Base-by-base conservation (phyloP, 768 basidiomycete species). In the Postia placenta region DNA sequence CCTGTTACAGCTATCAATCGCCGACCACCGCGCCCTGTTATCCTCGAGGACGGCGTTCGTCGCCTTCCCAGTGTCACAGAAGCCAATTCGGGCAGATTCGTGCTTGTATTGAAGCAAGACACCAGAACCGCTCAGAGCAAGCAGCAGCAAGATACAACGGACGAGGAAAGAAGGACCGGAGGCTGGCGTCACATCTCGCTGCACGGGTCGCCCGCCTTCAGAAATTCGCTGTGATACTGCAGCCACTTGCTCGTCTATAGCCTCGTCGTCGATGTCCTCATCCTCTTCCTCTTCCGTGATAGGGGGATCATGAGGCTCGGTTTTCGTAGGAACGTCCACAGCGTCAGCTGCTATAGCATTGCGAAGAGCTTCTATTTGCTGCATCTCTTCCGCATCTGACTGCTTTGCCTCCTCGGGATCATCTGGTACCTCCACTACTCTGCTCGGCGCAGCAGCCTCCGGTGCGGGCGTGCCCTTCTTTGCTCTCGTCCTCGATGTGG, bases 11-110 rank as follows among this genome's bases (percentile, higher is more conserved):
- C 69, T 67, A 42, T 77, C 73, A 12, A 76, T 66, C 28, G 75
- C 74, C n/a, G 67, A 59, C 47, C 76, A 66, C 37, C 67, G 67
- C 4, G 66, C 67, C 38, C 74, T 71, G 17, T 81, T 56, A 12
- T 64, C 67, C 49, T 79, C 77, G 43, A 90, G 65, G 2, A 69
- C 68, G 20, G 56, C 63, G 62, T 85, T 92, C 24, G 81, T 84
- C 55, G 72, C 68, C 48, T 64, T 77, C 17, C 78, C 83, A 28
- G 76, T 65, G 53, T 87, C 80, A 60, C 90, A 92, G 65, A 80
- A 92, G 4, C 91, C 90, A 56, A 92, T 81, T 11, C 72, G 63
- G 2, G 81, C 69, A 4, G 89, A 89, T 56, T 85, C 80, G 11
- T 56, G 51, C 67, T 89, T 90, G 71, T 80, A 87, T 15, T 71